Evolutionary conservation across 2,329 filamentous ascomycete species (phyloP).

Genomic region (Venturia nashicola): DNA sequence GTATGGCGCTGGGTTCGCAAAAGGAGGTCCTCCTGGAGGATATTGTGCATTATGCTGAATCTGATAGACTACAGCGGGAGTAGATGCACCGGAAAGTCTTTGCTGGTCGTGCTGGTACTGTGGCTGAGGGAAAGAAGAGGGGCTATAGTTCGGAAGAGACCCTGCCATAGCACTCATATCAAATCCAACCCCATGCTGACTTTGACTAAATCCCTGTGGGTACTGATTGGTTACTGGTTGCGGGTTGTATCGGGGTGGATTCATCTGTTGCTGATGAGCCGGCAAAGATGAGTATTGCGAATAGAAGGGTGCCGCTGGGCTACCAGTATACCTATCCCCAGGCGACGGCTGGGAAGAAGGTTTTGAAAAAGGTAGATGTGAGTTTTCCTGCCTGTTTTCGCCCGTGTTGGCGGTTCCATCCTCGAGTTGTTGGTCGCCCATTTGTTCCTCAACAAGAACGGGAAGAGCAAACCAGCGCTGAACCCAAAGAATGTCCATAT

Average conservation of each 20-base stretch:
- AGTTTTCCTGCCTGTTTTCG: slow-evolving; percentile 16
- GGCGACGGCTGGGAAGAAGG: slow-evolving; percentile 1
- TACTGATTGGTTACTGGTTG: background rate
- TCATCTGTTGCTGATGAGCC: slow-evolving; percentile 6
- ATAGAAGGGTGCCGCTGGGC: slow-evolving; percentile 21
- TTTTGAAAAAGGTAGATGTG: background rate
- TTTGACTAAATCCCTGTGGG: background rate
- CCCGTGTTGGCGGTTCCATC: slow-evolving; percentile 13
- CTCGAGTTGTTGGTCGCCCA: slow-evolving; percentile 27
- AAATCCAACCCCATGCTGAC: slow-evolving; percentile 16
- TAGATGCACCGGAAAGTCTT: slow-evolving; percentile 24
- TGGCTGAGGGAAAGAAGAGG: slow-evolving; percentile 12
- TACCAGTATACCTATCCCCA: slow-evolving; percentile 12
- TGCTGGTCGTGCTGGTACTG: slow-evolving; percentile 18
- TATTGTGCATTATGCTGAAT: slow-evolving; percentile 26
- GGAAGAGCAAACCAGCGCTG: slow-evolving; percentile 31
- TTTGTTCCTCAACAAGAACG: slow-evolving; percentile 25
- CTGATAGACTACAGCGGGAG: slow-evolving; percentile 28
- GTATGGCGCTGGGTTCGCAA: slow-evolving; percentile 12
- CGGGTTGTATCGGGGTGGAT: background rate
- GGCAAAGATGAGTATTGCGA: slow-evolving; percentile 23
- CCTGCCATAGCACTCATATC: slow-evolving; percentile 25
- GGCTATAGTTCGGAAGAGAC: slow-evolving; percentile 23
- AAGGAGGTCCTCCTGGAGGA: slow-evolving; percentile 14
- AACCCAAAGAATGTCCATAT: slow-evolving; percentile 30